These are phyloP conservation scores for Ophiosphaerella korrae DNA, from an alignment of 2,329 filamentous ascomycete genomes.

Conservation along the genomic window DNA sequence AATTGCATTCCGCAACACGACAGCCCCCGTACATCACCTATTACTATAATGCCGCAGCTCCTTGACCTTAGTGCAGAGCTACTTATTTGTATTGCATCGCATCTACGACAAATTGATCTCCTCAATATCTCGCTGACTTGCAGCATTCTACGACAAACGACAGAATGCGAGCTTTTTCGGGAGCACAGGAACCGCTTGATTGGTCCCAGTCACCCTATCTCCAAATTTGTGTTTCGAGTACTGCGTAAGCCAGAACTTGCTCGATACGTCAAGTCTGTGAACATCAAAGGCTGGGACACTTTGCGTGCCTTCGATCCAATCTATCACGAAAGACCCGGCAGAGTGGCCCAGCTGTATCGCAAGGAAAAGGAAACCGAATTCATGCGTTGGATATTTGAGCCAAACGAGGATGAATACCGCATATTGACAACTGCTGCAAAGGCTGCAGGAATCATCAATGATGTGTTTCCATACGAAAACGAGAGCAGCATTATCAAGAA, in stretches of 20 bases:
- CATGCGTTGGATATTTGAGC: no score
- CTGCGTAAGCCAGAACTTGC: constrained; percentile 7
- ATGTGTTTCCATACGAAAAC: constrained; percentile 7
- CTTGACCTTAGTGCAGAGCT: constrained; percentile 15
- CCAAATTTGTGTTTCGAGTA: constrained; percentile 5
- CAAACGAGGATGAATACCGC: background rate
- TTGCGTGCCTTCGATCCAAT: background rate
- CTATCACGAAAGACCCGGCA: background rate
- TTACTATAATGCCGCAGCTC: background rate
- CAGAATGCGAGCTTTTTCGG: constrained; percentile 17
- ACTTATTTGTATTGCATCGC: constrained; percentile 11
- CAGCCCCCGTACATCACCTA: no score
- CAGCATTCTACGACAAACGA: constrained; percentile 9
- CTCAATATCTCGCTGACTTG: constrained; percentile 18
- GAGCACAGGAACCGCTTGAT: constrained; percentile 10
- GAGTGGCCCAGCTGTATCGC: no score
- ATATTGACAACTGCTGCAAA: constrained; percentile 10
- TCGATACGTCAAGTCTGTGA: constrained; percentile 6
- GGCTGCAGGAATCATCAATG: constrained; percentile 8
- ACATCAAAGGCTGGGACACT: constrained; percentile 1
- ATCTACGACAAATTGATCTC: constrained; percentile 15
- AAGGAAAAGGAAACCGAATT: no score
- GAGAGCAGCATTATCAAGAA: constrained; percentile 5
- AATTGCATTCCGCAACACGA: no score
- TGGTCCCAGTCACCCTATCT: background rate